A percentile compares a stretch with the other conserved stretches of the same genome.
Conservation (phyloP, 352 stramenopile species). For the Pythium grandisporangium region DNA sequence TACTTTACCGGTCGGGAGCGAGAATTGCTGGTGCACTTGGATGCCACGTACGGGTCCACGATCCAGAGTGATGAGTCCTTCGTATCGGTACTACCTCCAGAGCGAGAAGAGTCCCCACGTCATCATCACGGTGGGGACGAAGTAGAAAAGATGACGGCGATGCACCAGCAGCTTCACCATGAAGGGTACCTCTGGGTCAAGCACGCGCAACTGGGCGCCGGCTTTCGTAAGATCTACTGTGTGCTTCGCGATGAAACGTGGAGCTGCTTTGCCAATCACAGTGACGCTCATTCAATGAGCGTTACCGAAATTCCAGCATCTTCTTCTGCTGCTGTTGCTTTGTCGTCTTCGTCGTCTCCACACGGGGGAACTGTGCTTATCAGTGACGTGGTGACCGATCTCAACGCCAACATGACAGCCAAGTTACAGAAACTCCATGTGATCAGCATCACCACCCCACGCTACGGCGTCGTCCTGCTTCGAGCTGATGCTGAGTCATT, state of each 20-base stretch:
- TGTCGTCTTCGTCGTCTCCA: neutral
- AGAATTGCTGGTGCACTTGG: constrained; percentile 46
- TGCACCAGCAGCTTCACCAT: neutral
- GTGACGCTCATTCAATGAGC: constrained; percentile 7
- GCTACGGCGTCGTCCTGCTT: constrained; percentile 10
- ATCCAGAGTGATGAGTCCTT: constrained; percentile 24
- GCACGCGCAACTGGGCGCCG: constrained; percentile 5
- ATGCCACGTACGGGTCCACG: constrained; percentile 46
- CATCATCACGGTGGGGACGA: too few relatives aligned
- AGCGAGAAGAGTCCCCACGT: too few relatives aligned
- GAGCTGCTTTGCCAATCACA: constrained; percentile 14
- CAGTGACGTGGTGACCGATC: constrained; percentile 8
- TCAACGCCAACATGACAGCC: too few relatives aligned
- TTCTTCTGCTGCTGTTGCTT: too few relatives aligned
- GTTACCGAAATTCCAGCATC: too few relatives aligned
- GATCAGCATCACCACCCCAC: constrained; percentile 10
- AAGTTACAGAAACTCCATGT: constrained; percentile 18
- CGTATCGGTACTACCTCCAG: constrained; percentile 15
- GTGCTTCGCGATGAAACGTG: constrained; percentile 8
- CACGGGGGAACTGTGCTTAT: constrained; percentile 1
- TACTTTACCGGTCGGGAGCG: constrained; percentile 52
- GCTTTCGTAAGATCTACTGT: constrained; percentile 15
- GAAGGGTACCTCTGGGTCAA: constrained; percentile 18
- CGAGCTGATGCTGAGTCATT: constrained; percentile 10
- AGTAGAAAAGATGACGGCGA: too few relatives aligned